These are phyloP conservation scores for Calycina herbarum DNA, from an alignment of 2,329 filamentous ascomycete genomes.

Conservation along the genomic window DNA sequence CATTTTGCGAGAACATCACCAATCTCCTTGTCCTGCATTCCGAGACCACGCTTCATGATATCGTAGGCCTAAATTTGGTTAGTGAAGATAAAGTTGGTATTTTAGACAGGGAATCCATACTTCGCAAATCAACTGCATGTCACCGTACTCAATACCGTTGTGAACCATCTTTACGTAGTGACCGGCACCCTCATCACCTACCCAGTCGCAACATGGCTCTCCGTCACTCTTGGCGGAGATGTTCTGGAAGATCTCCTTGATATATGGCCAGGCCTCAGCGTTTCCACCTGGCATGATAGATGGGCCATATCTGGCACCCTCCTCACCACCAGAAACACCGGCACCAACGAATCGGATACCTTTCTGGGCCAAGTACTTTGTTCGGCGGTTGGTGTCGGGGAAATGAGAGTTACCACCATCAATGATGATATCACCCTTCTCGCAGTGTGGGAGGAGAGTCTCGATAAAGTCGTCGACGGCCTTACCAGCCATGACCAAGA, in stretches of 20 bases:
- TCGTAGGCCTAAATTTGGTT: conserved; percentile 77
- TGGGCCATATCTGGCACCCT: conserved; percentile 96
- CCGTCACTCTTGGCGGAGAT: conserved; percentile 97
- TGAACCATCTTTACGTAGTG: conserved; percentile 99
- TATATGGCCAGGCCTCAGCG: conserved; percentile 95
- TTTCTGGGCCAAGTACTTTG: conserved; percentile 82
- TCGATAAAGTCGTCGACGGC: conserved; percentile 99
- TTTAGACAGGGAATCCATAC: conserved; percentile 51
- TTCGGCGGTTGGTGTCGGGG: conserved; percentile 97
- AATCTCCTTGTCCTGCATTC: conserved; percentile 88
- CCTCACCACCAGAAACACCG: conserved; percentile 98
- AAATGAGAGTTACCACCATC: conserved; percentile 99
- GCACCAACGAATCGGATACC: conserved; percentile 93
- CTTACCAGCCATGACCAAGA: conserved; percentile 97
- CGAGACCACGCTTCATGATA: conserved; percentile 98
- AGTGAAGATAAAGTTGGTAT: not conserved
- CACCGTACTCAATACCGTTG: conserved; percentile 99
- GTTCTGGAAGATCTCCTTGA: conserved; percentile 99
- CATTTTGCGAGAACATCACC: conserved; percentile 91
- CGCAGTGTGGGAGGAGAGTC: conserved; percentile 80
- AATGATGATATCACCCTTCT: conserved; percentile 95
- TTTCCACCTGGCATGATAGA: conserved; percentile 99
- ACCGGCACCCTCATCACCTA: conserved; percentile 97
- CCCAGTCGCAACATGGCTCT: conserved; percentile 99
- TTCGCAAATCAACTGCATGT: conserved; percentile 99